A percentile compares a stretch with the other conserved stretches of the same genome.
Evolutionary conservation across 345 rosid genomes (phyloP).

Genomic region (Eucalyptus erythrocorys): DNA sequence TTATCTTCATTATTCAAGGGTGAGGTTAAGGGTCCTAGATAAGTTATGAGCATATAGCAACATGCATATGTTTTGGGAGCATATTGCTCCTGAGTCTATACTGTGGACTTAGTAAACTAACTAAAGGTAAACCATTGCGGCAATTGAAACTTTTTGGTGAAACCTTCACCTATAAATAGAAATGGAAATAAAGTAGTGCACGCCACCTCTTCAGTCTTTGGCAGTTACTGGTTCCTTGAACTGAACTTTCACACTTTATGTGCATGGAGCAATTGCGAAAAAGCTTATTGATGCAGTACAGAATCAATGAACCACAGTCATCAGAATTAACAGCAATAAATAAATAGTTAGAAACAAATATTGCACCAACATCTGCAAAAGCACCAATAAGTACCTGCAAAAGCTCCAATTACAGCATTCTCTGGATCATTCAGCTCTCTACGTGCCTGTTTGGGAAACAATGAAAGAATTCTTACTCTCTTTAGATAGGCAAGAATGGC

Average conservation of each 20-base stretch:
- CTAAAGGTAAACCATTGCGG: neutral
- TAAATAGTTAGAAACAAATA: neutral
- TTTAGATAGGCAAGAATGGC: neutral
- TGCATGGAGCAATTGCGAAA: neutral
- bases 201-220: neutral
- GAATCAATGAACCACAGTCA: neutral
- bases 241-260: neutral
- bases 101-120: neutral
- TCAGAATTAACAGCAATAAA: neutral
- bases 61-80: neutral
- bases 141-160: neutral
- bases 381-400: constrained; percentile 43
- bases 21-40: neutral
- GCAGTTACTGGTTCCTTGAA: neutral
- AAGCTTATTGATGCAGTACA: neutral
- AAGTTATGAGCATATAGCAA: neutral
- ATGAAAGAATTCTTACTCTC: neutral
- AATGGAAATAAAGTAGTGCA: neutral
- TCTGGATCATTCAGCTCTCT: constrained; percentile 92
- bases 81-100: neutral
- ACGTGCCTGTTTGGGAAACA: constrained; percentile 31
- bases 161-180: neutral
- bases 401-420: constrained; percentile 85
- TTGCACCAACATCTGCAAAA: neutral
- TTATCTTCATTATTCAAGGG: neutral